A percentile compares a stretch with the other conserved stretches of the same genome.
Evolutionary conservation across 2,329 filamentous ascomycete genomes (phyloP).

Genomic region (Fusarium concolor): DNA sequence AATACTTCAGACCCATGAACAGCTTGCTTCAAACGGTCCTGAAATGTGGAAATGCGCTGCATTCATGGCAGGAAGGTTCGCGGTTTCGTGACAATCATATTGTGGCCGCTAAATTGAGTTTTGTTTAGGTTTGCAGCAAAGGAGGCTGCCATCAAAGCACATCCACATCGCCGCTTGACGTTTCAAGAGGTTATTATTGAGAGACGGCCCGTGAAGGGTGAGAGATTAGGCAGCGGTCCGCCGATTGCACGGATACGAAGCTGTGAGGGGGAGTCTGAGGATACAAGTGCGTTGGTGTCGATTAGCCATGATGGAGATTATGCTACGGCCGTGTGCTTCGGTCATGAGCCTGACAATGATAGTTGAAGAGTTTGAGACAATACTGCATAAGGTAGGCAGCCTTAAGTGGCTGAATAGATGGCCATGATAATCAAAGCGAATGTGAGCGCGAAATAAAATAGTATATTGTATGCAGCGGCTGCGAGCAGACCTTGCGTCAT

Average conservation of each 20-base stretch:
- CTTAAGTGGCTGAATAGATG: too few relatives aligned
- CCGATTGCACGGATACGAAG: conserved; percentile 59
- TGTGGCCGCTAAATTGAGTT: conserved; percentile 11
- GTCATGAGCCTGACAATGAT: conserved; percentile 45
- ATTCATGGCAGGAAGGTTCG: conserved; percentile 53
- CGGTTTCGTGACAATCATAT: background rate
- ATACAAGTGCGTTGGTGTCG: conserved; percentile 74
- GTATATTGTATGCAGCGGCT: too few relatives aligned
- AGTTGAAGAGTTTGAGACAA: too few relatives aligned
- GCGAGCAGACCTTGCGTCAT: too few relatives aligned
- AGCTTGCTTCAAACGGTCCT: conserved; percentile 24
- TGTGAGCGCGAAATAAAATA: too few relatives aligned
- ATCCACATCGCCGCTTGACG: conserved; percentile 66
- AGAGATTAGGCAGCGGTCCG: conserved; percentile 53
- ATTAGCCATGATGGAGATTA: conserved; percentile 92
- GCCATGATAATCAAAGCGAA: too few relatives aligned
- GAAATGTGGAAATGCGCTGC: conserved; percentile 52
- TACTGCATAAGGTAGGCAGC: too few relatives aligned
- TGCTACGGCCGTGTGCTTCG: conserved; percentile 76
- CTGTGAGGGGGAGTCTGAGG: conserved; percentile 42
- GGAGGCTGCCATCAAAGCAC: conserved; percentile 80
- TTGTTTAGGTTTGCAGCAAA: conserved; percentile 73
- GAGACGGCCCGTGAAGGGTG: conserved; percentile 39
- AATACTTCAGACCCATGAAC: background rate
- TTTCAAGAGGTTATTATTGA: conserved; percentile 71